These are phyloP conservation scores for Rhododendron williamsianum DNA, from an alignment of 148 eudicot species.

Conservation along the genomic window DNA sequence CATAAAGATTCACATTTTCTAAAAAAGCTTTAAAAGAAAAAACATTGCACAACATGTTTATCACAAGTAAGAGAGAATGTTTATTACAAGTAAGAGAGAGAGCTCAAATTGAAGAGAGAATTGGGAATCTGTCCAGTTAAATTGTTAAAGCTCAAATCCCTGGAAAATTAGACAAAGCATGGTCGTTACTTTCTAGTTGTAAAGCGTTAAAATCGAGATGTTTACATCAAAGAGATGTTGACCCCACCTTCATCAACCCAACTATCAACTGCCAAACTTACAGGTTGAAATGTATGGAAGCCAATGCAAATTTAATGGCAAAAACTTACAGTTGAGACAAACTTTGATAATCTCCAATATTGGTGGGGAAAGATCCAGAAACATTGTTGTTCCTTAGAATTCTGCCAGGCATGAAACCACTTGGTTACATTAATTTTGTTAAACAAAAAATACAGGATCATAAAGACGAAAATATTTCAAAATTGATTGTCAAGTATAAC, in stretches of 20 bases:
- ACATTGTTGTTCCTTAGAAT: conserved; percentile 64
- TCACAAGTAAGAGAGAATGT: not conserved
- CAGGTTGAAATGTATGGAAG: not conserved
- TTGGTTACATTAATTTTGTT: not conserved
- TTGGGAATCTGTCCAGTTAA: conserved; percentile 64
- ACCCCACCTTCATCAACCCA: not conserved
- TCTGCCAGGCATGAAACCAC: conserved; percentile 26
- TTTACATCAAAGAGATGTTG: not conserved
- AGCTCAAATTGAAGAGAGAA: conserved; percentile 47
- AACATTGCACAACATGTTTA: not conserved
- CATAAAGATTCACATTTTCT: not conserved
- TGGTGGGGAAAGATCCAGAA: conserved; percentile 60
- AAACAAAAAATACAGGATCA: not conserved
- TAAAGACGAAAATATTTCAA: not conserved
- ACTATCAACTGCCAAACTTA: not conserved
- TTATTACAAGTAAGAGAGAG: conserved; percentile 62
- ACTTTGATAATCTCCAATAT: conserved; percentile 39
- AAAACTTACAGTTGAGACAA: conserved; percentile 58
- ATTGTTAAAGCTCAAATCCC: conserved; percentile 94
- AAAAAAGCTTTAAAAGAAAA: not conserved
- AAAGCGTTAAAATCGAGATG: not conserved
- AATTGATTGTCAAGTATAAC: not conserved
- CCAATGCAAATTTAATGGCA: not conserved
- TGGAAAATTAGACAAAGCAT: conserved; percentile 20
- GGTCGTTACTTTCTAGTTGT: not conserved